Evolutionary conservation across 1,139 yeast genomes (phyloP).

Genomic region (Wickerhamomyces sp.): DNA sequence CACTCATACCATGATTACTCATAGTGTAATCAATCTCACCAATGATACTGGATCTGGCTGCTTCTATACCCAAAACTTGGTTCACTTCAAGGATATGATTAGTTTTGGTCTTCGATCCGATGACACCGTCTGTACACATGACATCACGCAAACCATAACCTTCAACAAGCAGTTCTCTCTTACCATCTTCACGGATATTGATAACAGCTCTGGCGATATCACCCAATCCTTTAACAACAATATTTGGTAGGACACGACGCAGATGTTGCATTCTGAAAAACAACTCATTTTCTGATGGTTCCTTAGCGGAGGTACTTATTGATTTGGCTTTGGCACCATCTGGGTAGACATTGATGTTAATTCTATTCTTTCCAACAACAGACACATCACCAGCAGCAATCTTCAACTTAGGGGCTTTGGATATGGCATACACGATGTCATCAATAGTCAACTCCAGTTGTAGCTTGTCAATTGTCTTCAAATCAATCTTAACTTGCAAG

Average conservation of each 20-base stretch:
- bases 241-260: conserved; percentile 77
- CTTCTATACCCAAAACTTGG: conserved; percentile 93
- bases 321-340: conserved; percentile 41
- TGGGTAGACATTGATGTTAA: conserved; percentile 67
- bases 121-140: conserved; percentile 96
- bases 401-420: conserved; percentile 84
- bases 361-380: conserved; percentile 58
- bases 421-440: conserved; percentile 80
- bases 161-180: conserved; percentile 89
- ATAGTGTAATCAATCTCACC: conserved; percentile 95
- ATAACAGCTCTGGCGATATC: conserved; percentile 94
- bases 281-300: conserved; percentile 52
- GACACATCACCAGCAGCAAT: conserved; percentile 70
- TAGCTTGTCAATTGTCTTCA: conserved; percentile 78
- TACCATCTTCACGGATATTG: conserved; percentile 78
- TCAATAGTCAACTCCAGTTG: conserved; percentile 85
- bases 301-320: conserved; percentile 35
- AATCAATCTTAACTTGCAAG: conserved; percentile 76
- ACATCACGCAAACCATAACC: conserved; percentile 96
- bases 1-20: conserved; percentile 99
- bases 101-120: conserved; percentile 81
- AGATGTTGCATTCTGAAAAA: conserved; percentile 88
- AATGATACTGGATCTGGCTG: conserved; percentile 90
- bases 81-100: conserved; percentile 91
- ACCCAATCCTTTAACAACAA: conserved; percentile 90